Evolutionary conservation across 2,329 filamentous ascomycete genomes (phyloP), one percentile per base, ranked within the genome.

Genomic region (Colletotrichum aenigma): DNA sequence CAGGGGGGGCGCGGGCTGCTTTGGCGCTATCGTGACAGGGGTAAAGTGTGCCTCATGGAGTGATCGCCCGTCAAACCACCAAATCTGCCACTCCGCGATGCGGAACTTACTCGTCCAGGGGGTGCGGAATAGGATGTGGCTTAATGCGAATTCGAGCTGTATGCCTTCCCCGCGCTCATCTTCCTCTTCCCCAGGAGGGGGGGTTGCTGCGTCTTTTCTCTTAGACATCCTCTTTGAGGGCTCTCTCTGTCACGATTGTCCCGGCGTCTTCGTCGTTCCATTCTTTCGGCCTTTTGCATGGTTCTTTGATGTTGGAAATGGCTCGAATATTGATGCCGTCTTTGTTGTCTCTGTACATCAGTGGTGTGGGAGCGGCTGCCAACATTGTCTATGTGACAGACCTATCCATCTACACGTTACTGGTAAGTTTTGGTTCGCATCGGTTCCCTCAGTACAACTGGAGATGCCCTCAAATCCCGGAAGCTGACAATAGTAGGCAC

Each of bases 351-450:
- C 7, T 66, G 21, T 36, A 24, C 36, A 10, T 71, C 3, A 21
- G 52, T 34, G 6, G 32, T n/a, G n/a, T 62, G 28, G 52, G 21
- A 15, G 24, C 34, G 3, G 74, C 74, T 24, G 66, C 52, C 9
- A 79, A 82, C 28, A 77, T 87, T n/a, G 84, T 84, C 30, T 88
- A 88, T 71, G 84, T 88, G 76, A 88, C 86, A 0, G 87, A 88
- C 61, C 82, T 89, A 4, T 77, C 82, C 9, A 83, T 88, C 56
- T 89, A 81, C 77, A 84, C 84, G 15, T 78, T 83, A 9, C 79
- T 89, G 79, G 86, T 88, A 83, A 21, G 83, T 72, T 52, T 7
- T 28, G 16, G 4, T 6, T n/a, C 15, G 43, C 43, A 52, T 52
- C 43, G 1, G 43, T 1, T 16, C 52, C 15, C 30, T 15, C 26